Evolutionary conservation across 306 rosid species (phyloP), one percentile per base, ranked within the genome.

Genomic region (Senna tora): DNA sequence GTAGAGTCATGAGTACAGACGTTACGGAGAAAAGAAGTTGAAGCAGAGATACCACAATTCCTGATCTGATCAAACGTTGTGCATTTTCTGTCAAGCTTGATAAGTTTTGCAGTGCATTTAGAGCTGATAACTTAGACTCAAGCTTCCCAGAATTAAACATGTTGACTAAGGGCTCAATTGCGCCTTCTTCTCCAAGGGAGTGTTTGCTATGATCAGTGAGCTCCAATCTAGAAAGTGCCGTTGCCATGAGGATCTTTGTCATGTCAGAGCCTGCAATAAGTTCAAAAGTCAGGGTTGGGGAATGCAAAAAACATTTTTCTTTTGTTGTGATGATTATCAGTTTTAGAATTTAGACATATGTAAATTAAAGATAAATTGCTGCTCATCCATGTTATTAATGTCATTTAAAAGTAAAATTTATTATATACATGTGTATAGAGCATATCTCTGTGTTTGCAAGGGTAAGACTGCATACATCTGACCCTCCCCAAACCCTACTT

Each of bases 21-120:
- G 98, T 93, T 2, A 93, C 98, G 2, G 97, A 93, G 78, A 93
- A 93, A 43, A 93, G 98, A 52, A 93, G 97, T 73, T 90, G 97
- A 49, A 93, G 89, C 42, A 93, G 78, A 33, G 89, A 74, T 36
- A 73, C 75, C 54, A 87, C 78, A 8, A 93, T 85, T 39, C 98
- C 97, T 0, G 93, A 88, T 74, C 67, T 74, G 72, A 86, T 75
- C 79, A 93, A 65, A 19, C 72, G 90, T 21, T 83, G 93, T 49
- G 86, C 78, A 45, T 93, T 93, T 75, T 88, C 93, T 7, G 80
- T 63, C 84, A 79, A 73, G 77, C 72, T 75, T 6, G 93, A 87
- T 71, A 93, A 83, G 56, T 83, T 90, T 81, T 90, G 97, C 76
- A 93, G 81, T 5, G 98, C 98, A 66, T 83, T 93, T 61, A 93